Evolutionary conservation across 768 basidiomycete genomes (phyloP).

Genomic region (Russula lepida): DNA sequence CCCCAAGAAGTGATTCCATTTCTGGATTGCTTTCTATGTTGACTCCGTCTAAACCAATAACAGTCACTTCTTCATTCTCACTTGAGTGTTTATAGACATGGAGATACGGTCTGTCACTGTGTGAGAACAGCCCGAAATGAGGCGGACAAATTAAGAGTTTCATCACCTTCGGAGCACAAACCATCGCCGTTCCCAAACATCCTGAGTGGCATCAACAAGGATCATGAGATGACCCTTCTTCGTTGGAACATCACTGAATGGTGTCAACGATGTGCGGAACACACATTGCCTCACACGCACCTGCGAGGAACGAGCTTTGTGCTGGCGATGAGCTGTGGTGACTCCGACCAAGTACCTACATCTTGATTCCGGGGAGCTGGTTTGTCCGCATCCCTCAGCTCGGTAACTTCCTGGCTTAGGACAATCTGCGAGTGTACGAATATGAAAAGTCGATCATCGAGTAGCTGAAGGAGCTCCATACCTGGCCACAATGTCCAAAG

Average conservation of each 20-base stretch:
- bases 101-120: slow-evolving; percentile 72
- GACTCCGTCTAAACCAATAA: slow-evolving; percentile 77
- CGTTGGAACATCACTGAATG: slow-evolving; percentile 61
- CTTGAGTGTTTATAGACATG: slow-evolving; percentile 78
- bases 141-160: background rate
- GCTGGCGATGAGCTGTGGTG: slow-evolving; percentile 59
- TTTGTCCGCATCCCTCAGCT: slow-evolving; percentile 40
- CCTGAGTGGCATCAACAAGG: slow-evolving; percentile 69
- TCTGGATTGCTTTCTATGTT: slow-evolving; percentile 80
- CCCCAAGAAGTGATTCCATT: slow-evolving; percentile 82
- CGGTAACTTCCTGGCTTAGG: slow-evolving; percentile 60
- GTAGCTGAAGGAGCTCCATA: slow-evolving; percentile 28
- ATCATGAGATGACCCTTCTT: slow-evolving; percentile 81
- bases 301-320: slow-evolving; percentile 67
- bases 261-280: slow-evolving; percentile 6
- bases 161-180: slow-evolving; percentile 76
- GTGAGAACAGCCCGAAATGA: background rate
- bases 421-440: slow-evolving; percentile 50
- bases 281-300: slow-evolving; percentile 34
- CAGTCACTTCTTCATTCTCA: slow-evolving; percentile 73
- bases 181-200: slow-evolving; percentile 78
- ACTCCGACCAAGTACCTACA: slow-evolving; percentile 38
- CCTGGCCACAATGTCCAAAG: slow-evolving; percentile 70
- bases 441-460: slow-evolving; percentile 12
- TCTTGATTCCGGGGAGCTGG: slow-evolving; percentile 28